Base-by-base conservation (phyloP, 148 eudicot species). In the Silene latifolia region DNA sequence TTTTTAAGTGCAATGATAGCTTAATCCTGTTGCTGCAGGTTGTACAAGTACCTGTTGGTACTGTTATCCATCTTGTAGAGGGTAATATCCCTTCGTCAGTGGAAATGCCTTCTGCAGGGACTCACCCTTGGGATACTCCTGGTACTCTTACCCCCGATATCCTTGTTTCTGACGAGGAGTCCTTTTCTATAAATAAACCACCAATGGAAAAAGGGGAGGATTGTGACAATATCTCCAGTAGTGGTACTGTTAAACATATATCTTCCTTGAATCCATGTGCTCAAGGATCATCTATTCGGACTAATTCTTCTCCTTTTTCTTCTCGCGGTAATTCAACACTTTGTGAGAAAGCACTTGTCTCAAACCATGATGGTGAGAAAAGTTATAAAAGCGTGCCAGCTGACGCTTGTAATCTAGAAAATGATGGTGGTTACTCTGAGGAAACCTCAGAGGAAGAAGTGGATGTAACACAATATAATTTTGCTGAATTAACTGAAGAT, bases 1-100 rank as follows among this genome's bases (percentile, higher is more conserved):
- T 56, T 71, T 23, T 63, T 42, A 3, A 42, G 27, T 76, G 74
- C 24, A 63, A 74, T 80, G 68, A 79, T 67, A 67, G 68, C 69
- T 69, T 46, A 72, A 32, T 66, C 57, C 62, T 81, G 75, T 18
- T 78, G 72, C 72, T 32, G 21, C 79, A 94, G 98, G 85, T 95
- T 79, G 89, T 90, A 64, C 89, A 72, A 72, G 93, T 95, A 39
- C 98, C 98, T 71, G 86, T 95, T 82, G 98, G 98, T 68, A 92
- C 98, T 71, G 97, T 89, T 44, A 83, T 92, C 79, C 98, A 95
- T 89, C 89, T 95, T 14, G 81, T 90, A 59, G 89, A 86, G 80
- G 98, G 98, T 68, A 93, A 89, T 80, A 73, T 85, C 76, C 90
- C 96, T 15, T 76, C 89, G 29, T 63, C 51, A 57, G 88, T 90